A percentile compares a stretch with the other conserved stretches of the same genome.
Evolutionary conservation across 2,329 filamentous ascomycete genomes (phyloP).

Genomic region (Aspergillus quadricinctus): DNA sequence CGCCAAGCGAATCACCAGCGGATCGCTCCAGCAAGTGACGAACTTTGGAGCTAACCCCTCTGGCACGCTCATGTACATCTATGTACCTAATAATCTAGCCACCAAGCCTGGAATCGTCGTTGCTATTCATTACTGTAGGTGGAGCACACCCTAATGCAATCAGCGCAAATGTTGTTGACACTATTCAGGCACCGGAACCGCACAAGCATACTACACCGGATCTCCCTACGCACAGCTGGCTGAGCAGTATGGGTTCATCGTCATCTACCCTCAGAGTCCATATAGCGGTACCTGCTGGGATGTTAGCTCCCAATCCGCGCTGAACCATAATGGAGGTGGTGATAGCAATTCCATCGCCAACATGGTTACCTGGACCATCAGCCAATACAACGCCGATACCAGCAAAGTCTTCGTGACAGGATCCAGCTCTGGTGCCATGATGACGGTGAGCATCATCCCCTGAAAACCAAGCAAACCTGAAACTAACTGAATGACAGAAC

Average conservation of each 20-base stretch:
- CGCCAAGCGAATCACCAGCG: not conserved
- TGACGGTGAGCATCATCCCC: constrained; percentile 11
- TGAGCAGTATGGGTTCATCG: constrained; percentile 37
- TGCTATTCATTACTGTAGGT: not conserved
- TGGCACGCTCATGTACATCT: not conserved
- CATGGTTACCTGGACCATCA: constrained; percentile 35
- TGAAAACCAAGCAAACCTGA: not conserved
- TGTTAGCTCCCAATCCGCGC: constrained; percentile 43
- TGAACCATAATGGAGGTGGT: constrained; percentile 35
- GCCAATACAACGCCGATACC: constrained; percentile 30
- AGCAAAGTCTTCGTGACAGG: constrained; percentile 20
- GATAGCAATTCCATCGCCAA: constrained; percentile 40
- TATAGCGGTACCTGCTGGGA: constrained; percentile 57
- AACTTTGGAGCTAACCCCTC: not conserved
- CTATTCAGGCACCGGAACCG: not conserved
- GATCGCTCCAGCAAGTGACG: not conserved
- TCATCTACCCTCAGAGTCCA: constrained; percentile 54
- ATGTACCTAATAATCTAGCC: not conserved
- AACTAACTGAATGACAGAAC: constrained; percentile 7
- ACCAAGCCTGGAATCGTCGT: not conserved
- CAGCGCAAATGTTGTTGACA: not conserved
- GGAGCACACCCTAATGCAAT: too few relatives aligned
- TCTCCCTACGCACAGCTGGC: constrained; percentile 53
- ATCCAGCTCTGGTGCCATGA: constrained; percentile 17
- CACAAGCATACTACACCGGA: constrained; percentile 43